These are phyloP conservation scores for Penicillium concentricum DNA, from an alignment of 2,329 filamentous ascomycete genomes.

Conservation along the genomic window DNA sequence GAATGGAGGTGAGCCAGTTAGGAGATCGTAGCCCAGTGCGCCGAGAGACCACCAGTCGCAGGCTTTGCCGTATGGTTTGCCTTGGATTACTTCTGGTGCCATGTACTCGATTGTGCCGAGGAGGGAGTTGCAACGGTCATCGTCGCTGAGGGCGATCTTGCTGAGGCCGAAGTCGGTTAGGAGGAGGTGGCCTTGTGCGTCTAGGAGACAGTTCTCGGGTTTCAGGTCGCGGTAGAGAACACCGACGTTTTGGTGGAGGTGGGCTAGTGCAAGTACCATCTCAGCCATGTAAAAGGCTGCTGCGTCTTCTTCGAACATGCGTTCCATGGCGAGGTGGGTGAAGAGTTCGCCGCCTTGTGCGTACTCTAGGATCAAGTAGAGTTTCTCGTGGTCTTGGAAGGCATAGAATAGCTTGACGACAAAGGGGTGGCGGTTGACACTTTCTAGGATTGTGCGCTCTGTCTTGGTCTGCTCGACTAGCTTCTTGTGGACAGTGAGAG, in stretches of 20 bases:
- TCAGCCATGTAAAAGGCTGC: slow-evolving; percentile 98
- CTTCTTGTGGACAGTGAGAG: slow-evolving; percentile 90
- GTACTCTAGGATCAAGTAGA: slow-evolving; percentile 97
- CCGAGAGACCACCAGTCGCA: slow-evolving; percentile 99
- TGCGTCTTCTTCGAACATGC: slow-evolving; percentile 88
- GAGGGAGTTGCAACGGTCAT: slow-evolving; percentile 77
- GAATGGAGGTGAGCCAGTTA: slow-evolving; percentile 91
- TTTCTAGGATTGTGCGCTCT: slow-evolving; percentile 90
- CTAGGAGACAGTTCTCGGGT: slow-evolving; percentile 94
- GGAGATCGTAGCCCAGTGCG: slow-evolving; percentile 84
- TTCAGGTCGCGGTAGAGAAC: slow-evolving; percentile 97
- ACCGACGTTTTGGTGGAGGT: slow-evolving; percentile 86
- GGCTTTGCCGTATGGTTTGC: slow-evolving; percentile 84
- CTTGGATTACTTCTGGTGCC: slow-evolving; percentile 91
- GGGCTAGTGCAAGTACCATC: slow-evolving; percentile 89
- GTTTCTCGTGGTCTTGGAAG: slow-evolving; percentile 96
- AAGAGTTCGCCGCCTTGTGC: slow-evolving; percentile 96
- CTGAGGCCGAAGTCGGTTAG: slow-evolving; percentile 96
- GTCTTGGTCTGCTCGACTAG: slow-evolving; percentile 97
- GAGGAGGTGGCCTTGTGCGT: slow-evolving; percentile 85
- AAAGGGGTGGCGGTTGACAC: slow-evolving; percentile 93
- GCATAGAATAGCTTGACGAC: slow-evolving; percentile 98
- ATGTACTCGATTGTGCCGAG: slow-evolving; percentile 98
- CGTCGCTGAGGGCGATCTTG: slow-evolving; percentile 79
- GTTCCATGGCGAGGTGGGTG: slow-evolving; percentile 87